These are phyloP conservation scores for Cupressus sempervirens DNA, from an alignment of 75 land plant genomes.

Conservation along the genomic window DNA sequence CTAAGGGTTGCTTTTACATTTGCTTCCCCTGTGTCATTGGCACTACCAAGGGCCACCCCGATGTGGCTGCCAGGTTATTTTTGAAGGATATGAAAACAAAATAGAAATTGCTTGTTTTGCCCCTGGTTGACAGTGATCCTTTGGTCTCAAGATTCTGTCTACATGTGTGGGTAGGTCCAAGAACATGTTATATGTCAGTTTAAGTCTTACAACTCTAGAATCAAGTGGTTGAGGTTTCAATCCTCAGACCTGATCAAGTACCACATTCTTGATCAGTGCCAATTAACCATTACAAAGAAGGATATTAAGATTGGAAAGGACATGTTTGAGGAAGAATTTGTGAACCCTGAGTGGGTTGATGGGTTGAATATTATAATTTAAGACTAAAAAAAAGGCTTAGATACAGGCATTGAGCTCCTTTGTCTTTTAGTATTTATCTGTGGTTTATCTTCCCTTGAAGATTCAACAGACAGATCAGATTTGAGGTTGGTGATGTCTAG, in stretches of 20 bases:
- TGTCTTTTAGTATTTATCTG: constrained; percentile 92
- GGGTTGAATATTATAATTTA: constrained; percentile 90
- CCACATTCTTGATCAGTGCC: constrained; percentile 87
- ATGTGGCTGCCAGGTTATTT: constrained; percentile 55
- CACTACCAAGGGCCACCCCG: too few species aligned
- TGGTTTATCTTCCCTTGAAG: constrained; percentile 90
- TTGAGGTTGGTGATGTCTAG: constrained; percentile 16
- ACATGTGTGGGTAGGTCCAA: constrained; percentile 97
- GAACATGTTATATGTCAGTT: constrained; percentile 96
- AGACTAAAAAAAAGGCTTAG: constrained; percentile 94
- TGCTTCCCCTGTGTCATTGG: too few species aligned
- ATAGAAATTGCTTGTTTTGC: constrained; percentile 82
- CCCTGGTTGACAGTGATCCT: constrained; percentile 92
- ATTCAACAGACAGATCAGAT: constrained; percentile 90
- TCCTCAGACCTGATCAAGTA: constrained; percentile 92
- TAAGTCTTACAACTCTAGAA: constrained; percentile 91
- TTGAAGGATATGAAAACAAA: constrained; percentile 83
- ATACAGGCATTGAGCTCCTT: constrained; percentile 84
- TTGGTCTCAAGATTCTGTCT: constrained; percentile 94
- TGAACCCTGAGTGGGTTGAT: constrained; percentile 83
- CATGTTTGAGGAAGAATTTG: constrained; percentile 92
- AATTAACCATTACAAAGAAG: constrained; percentile 94
- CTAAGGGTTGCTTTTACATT: too few species aligned
- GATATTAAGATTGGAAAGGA: constrained; percentile 97
- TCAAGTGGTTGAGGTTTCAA: constrained; percentile 91